phyloP scores from a whole-genome alignment of 257 asterid genomes.

The Henckelia pumila region DNA sequence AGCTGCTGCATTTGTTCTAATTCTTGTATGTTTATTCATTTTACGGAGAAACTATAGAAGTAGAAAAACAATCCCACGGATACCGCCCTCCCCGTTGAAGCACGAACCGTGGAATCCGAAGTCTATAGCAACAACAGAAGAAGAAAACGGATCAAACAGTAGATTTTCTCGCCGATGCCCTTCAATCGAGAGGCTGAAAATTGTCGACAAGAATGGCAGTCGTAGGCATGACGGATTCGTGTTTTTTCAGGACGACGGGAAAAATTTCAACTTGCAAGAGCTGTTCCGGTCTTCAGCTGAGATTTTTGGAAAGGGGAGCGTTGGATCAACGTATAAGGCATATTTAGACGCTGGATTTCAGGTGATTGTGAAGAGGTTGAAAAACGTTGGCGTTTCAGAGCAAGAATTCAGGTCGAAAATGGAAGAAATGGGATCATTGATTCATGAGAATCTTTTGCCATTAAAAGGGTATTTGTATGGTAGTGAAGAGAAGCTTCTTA shows the following conservation, averaged over 20 bases:
- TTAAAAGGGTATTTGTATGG: constrained; percentile 55
- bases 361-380: constrained; percentile 63
- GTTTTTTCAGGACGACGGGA: constrained; percentile 35
- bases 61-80: constrained; percentile 17
- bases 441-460: constrained; percentile 57
- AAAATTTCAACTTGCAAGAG: constrained; percentile 36
- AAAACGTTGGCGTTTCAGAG: constrained; percentile 43
- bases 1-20: constrained; percentile 22
- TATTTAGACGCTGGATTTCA: constrained; percentile 47
- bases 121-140: constrained; percentile 1
- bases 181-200: background rate
- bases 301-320: constrained; percentile 48
- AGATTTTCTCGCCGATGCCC: background rate
- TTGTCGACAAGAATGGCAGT: background rate
- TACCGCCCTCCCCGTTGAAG: constrained; percentile 26
- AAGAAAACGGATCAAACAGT: constrained; percentile 1
- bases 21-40: constrained; percentile 24
- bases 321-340: constrained; percentile 67
- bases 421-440: constrained; percentile 40
- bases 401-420: constrained; percentile 36
- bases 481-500: constrained; percentile 55
- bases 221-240: constrained; percentile 39
- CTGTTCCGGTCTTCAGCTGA: constrained; percentile 59
- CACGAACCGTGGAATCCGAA: constrained; percentile 20
- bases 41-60: constrained; percentile 30